Evolutionary conservation across 2,329 filamentous ascomycete species (phyloP), one percentile per base, ranked within the genome.

Genomic region (Penicillium sp.): DNA sequence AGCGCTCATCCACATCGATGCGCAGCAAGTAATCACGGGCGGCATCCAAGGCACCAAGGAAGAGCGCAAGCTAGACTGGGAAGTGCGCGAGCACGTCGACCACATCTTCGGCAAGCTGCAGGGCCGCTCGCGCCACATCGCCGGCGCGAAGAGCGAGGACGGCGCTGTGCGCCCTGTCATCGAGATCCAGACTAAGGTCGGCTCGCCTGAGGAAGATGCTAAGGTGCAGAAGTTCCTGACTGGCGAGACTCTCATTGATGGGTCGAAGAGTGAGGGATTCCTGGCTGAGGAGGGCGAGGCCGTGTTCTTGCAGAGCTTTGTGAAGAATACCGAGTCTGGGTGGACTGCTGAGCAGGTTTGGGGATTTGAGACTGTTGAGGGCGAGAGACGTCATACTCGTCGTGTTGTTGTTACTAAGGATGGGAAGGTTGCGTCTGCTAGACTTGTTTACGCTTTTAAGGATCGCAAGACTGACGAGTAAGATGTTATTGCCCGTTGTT

Each of bases 91-190:
- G 59, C 89, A 92, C 77, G 77, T 76, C 25, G 91, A 96, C 78
- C 86, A 86, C 79, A 82, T 96, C 62, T 96, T 95, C 71, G 91
- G 91, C 55, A 77, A 75, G 52, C 81, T 94, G 59, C 77, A 78
- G 49, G 89, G 88, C 54, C 80, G 79, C 57, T 83, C 80, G 41
- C 74, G 77, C 44, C 85, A 80, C 69, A 62, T 83, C 55, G 68
- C 69, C 18, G 68, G 64, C 12, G 59, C 59, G 12, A 65, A 73
- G 56, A 66, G 65, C 12, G 67, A 74, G 21, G 77, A 73, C 41
- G 68, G 67, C 34, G 74, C 72, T 60, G 65, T 71, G 25, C 66
- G 69, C 1, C 72, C 73, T 1, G 58, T 63, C 10, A 38, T 74
- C 29, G 67, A 75, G 4, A 48, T 77, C 49, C 59, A 70, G 57